Percentiles rank a stretch among this genome's conserved stretches.
Conservation (phyloP, 2,329 filamentous ascomycete species). For the Sporothrix pseudoabietina region DNA sequence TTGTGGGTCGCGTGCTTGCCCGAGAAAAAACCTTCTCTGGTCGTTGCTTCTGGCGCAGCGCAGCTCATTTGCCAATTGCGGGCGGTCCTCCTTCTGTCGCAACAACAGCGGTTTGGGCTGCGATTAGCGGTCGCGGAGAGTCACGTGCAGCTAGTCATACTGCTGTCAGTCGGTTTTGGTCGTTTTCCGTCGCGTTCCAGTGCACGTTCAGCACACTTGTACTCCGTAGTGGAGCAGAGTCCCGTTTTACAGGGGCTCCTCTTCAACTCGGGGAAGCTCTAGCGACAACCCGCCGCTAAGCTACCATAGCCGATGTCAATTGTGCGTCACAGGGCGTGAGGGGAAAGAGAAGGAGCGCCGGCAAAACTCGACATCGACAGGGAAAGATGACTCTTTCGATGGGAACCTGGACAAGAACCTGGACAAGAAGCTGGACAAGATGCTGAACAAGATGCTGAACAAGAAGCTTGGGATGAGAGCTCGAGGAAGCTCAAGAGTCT, state of each 20-base stretch:
- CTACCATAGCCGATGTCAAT: background rate
- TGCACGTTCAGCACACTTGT: background rate
- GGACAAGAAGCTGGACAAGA: background rate
- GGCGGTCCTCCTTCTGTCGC: background rate
- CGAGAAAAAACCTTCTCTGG: background rate
- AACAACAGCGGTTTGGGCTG: background rate
- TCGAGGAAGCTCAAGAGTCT: background rate
- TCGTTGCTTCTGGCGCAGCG: too few relatives aligned
- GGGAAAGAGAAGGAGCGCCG: background rate
- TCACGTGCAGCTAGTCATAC: slow-evolving; percentile 13
- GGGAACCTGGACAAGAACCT: background rate
- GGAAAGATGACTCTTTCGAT: background rate
- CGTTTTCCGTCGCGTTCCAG: background rate
- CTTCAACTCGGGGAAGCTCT: background rate
- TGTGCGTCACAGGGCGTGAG: slow-evolving; percentile 10
- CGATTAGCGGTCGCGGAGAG: slow-evolving; percentile 5
- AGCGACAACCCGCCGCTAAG: slow-evolving; percentile 8
- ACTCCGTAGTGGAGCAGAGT: background rate
- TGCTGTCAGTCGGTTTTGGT: background rate
- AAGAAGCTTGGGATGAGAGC: background rate
- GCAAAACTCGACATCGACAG: background rate
- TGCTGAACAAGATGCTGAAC: background rate
- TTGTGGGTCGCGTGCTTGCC: slow-evolving; percentile 10
- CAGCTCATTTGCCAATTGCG: slow-evolving; percentile 19
- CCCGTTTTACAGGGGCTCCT: background rate